Evolutionary conservation across 768 basidiomycete genomes (phyloP).

Genomic region (Mycena belliarum): DNA sequence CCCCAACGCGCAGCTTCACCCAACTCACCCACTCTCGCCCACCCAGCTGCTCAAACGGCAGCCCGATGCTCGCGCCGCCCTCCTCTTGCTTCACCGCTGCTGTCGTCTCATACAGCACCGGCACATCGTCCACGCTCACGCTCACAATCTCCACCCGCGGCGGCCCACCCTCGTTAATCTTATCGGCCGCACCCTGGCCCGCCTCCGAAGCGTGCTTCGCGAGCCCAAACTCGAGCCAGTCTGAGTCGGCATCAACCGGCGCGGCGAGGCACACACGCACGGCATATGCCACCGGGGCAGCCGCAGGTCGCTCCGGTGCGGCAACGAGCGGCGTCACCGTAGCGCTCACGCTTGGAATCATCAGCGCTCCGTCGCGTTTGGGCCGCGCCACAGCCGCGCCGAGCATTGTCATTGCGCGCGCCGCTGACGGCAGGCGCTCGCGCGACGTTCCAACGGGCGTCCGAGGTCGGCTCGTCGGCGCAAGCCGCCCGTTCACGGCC

Average conservation of each 20-base stretch:
- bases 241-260: conserved; percentile 59
- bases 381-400: conserved; percentile 25
- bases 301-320: conserved; percentile 14
- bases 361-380: conserved; percentile 55
- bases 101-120: conserved; percentile 60
- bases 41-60: conserved; percentile 54
- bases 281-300: conserved; percentile 51
- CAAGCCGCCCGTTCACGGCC: conserved; percentile 14
- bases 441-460: conserved; percentile 32
- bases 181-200: no score
- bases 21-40: conserved; percentile 64
- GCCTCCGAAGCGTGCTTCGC: conserved; percentile 35
- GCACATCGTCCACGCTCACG: conserved; percentile 65
- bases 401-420: conserved; percentile 24
- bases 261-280: conserved; percentile 59
- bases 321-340: conserved; percentile 52
- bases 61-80: conserved; percentile 33
- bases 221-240: conserved; percentile 78
- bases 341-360: conserved; percentile 60
- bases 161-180: no score
- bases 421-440: conserved; percentile 30
- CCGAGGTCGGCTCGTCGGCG: conserved; percentile 32
- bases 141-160: conserved; percentile 57
- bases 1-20: conserved; percentile 61
- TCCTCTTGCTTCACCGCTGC: conserved; percentile 39